Evolutionary conservation across 345 rosid genomes (phyloP), one percentile per base, ranked within the genome.

Genomic region (Excoecaria agallocha): DNA sequence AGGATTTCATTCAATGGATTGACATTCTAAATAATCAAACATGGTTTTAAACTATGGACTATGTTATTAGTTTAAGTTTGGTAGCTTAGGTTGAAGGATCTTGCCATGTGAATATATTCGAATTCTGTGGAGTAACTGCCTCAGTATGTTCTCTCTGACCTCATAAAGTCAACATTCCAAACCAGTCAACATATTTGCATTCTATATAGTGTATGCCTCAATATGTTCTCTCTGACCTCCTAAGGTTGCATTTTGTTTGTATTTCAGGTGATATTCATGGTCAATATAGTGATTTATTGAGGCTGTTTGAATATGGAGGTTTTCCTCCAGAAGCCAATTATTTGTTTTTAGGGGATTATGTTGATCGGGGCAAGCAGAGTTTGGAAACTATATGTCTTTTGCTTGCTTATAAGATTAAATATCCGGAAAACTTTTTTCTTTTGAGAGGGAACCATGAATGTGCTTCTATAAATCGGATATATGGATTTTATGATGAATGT

Each of bases 311-410:
- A 73, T 90, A 94, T 22, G 98, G 98, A 55, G 96, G 98, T 56
- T 94, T 90, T 80, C 98, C 98, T 80, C 97, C 98, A 3, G 84
- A 55, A 61, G 94, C 98, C 68, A 94, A 90, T 73, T 94, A 94
- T 77, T 84, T 94, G 22, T 94, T 94, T 79, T 74, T 94, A 4
- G 98, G 98, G 59, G 98, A 94, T 84, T 94, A 94, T 70, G 98
- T 93, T 66, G 98, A 93, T 78, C 85, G 98, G 68, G 98, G 98
- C 78, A 93, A 93, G 86, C 98, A 93, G 78, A 91, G 91, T 84
- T 88, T 93, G 85, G 98, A 93, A 85, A 93, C 98, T 0, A 91
- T 93, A 71, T 91, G 98, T 83, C 96, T 93, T 70, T 81, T 93
- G 71, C 93, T 93, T 73, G 94, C 98, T 46, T 93, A 89, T 76